These are phyloP conservation scores for Penicillium verrucosum DNA, from an alignment of 2,329 filamentous ascomycete species.

Conservation along the genomic window DNA sequence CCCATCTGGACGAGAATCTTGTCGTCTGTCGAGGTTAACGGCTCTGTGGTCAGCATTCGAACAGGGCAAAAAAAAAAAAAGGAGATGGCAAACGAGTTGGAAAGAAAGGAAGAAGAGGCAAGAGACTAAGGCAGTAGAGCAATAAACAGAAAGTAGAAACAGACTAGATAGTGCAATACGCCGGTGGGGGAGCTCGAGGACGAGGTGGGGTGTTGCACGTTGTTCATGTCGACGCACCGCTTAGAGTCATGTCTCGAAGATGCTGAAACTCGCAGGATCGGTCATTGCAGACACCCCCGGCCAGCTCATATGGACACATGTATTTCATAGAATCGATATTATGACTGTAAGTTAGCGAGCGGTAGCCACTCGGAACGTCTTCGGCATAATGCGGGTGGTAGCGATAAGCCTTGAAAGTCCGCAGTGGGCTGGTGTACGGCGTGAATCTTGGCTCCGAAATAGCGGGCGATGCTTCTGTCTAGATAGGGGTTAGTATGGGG, in stretches of 20 bases:
- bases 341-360: conserved; percentile 91
- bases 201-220: conserved; percentile 23
- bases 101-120: conserved; percentile 2
- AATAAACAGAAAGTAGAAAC: conserved; percentile 8
- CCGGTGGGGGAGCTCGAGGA: conserved; percentile 22
- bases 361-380: conserved; percentile 70
- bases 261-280: conserved; percentile 73
- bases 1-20: conserved; percentile 51
- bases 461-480: conserved; percentile 26
- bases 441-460: conserved; percentile 40
- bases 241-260: conserved; percentile 67
- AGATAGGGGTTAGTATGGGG: conserved; percentile 27
- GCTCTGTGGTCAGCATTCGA: conserved; percentile 41
- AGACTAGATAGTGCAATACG: conserved; percentile 7
- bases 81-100: conserved; percentile 16
- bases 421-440: conserved; percentile 80
- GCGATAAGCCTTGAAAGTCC: conserved; percentile 80
- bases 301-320: conserved; percentile 73
- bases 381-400: conserved; percentile 76
- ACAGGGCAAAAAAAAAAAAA: conserved; percentile 23
- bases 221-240: conserved; percentile 63
- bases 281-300: conserved; percentile 70
- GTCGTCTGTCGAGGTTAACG: conserved; percentile 47
- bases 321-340: conserved; percentile 72
- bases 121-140: conserved; percentile 7